These are phyloP conservation scores for Cicer cuneatum DNA, from an alignment of 306 rosid genomes.

Conservation along the genomic window DNA sequence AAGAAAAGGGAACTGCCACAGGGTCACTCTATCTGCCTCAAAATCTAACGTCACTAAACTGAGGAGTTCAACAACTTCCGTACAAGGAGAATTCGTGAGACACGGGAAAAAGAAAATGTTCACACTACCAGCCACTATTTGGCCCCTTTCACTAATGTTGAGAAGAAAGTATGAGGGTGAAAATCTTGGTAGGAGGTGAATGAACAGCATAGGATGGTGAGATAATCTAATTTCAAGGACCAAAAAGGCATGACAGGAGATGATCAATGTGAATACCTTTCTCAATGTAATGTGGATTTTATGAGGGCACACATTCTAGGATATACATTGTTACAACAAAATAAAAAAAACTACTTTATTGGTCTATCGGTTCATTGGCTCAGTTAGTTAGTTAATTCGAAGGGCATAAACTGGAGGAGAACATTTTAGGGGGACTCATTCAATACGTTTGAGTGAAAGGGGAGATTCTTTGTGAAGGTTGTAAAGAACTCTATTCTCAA, in stretches of 20 bases:
- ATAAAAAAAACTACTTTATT: background rate
- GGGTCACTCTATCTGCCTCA: background rate
- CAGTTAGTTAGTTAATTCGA: background rate
- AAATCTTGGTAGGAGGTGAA: background rate
- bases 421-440: background rate
- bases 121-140: background rate
- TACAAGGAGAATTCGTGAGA: background rate
- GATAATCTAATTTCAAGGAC: background rate
- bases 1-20: constrained; percentile 1
- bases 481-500: background rate
- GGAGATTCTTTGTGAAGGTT: background rate
- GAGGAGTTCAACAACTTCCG: background rate
- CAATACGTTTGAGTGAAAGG: background rate
- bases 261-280: background rate
- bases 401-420: background rate
- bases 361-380: background rate
- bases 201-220: background rate
- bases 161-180: background rate
- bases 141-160: background rate
- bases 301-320: background rate
- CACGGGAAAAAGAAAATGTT: background rate
- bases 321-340: background rate
- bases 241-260: background rate
- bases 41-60: background rate
- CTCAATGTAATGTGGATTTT: background rate